Percentiles rank a stretch among this genome's conserved stretches.
phyloP scores from a whole-genome alignment of 305 asterid species.

The Plantago lanceolata region DNA sequence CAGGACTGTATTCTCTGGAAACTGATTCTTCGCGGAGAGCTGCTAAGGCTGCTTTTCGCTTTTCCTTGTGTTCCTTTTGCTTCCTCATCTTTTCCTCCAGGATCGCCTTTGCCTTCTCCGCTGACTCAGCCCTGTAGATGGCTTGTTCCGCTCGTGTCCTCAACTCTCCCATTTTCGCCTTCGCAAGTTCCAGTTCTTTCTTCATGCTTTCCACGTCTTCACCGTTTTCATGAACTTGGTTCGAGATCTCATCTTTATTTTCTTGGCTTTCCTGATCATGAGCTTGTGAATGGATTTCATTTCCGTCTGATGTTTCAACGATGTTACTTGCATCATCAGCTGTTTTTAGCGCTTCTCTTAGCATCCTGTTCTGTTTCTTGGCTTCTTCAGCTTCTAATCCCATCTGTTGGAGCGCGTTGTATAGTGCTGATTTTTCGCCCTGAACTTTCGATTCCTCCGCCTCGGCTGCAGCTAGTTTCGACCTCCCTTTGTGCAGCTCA shows the following conservation, averaged over 20 bases:
- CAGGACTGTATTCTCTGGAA: slow-evolving; percentile 28
- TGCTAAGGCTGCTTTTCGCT: slow-evolving; percentile 45
- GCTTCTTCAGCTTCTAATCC: slow-evolving; percentile 47
- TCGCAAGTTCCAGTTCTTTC: slow-evolving; percentile 47
- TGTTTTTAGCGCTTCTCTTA: slow-evolving; percentile 26
- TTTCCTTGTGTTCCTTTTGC: slow-evolving; percentile 45
- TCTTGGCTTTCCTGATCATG: slow-evolving; percentile 1
- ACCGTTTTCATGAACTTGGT: no score
- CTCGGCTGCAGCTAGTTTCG: slow-evolving; percentile 41
- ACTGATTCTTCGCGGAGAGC: slow-evolving; percentile 50
- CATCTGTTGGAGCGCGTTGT: slow-evolving; percentile 50
- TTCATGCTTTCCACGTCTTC: slow-evolving; percentile 25
- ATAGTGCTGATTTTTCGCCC: slow-evolving; percentile 41
- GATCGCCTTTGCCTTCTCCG: slow-evolving; percentile 46
- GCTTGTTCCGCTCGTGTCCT: slow-evolving; percentile 74
- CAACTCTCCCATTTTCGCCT: slow-evolving; percentile 40
- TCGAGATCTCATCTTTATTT: slow-evolving; percentile 1
- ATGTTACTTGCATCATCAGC: slow-evolving; percentile 18
- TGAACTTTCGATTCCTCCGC: slow-evolving; percentile 47
- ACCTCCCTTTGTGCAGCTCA: slow-evolving; percentile 49
- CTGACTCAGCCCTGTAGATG: slow-evolving; percentile 68
- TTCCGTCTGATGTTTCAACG: slow-evolving; percentile 2
- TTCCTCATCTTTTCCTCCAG: slow-evolving; percentile 54
- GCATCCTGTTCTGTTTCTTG: slow-evolving; percentile 32
- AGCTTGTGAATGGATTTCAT: background rate